Conservation (phyloP, 2,329 filamentous ascomycete species). For the Aspergillus sp. region DNA sequence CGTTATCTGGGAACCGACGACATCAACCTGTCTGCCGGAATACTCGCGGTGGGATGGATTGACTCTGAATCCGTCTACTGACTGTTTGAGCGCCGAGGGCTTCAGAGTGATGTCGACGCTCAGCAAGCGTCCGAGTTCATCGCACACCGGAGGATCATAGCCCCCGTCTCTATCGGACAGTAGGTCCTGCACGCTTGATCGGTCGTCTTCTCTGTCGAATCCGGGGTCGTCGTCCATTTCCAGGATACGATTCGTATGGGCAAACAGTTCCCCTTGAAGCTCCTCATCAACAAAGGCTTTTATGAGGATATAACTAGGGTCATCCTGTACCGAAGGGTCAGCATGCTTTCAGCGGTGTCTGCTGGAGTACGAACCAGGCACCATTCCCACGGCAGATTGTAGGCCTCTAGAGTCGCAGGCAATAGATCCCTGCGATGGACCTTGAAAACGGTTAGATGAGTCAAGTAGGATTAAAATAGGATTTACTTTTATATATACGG, state of each 20-base stretch:
- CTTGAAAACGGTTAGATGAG: too few relatives aligned
- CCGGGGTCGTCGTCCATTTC: not conserved
- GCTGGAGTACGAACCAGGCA: not conserved
- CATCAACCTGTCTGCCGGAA: not conserved
- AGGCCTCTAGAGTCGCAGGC: not conserved
- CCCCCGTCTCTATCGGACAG: too few relatives aligned
- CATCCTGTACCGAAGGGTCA: not conserved
- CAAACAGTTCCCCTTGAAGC: not conserved
- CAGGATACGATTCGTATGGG: not conserved
- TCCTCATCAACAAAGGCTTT: not conserved
- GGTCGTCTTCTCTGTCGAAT: not conserved
- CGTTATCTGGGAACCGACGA: conserved; percentile 7
- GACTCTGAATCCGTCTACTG: not conserved
- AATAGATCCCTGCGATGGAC: not conserved
- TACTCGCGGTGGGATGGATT: not conserved
- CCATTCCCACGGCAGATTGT: not conserved
- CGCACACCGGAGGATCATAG: not conserved
- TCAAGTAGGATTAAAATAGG: too few relatives aligned
- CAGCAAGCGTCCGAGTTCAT: not conserved
- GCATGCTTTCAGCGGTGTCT: not conserved
- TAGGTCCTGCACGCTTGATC: too few relatives aligned
- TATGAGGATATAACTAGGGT: not conserved
- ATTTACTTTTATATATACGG: too few relatives aligned
- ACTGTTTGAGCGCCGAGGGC: not conserved
- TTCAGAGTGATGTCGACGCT: not conserved